A percentile compares a stretch with the other conserved stretches of the same genome.
Conservation (phyloP, 2,329 filamentous ascomycete genomes). For the Raffaelea deltoideospora region DNA sequence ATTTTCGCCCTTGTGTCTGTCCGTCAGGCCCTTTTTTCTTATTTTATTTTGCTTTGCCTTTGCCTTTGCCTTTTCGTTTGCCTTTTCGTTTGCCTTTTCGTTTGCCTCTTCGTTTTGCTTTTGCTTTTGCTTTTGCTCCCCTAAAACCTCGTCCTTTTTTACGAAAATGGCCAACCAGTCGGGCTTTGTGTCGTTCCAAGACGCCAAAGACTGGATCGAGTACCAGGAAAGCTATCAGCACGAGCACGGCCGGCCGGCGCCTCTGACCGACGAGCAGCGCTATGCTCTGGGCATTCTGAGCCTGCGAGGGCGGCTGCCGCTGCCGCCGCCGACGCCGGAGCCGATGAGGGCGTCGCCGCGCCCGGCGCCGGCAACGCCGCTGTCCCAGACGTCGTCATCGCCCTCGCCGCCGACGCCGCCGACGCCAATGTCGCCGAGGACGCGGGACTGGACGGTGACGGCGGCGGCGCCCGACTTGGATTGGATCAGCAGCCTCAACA, state of each 20-base stretch:
- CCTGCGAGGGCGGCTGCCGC: not conserved
- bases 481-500: conserved; percentile 23
- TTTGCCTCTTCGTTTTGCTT: not conserved
- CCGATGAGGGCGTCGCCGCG: conserved; percentile 1
- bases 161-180: not conserved
- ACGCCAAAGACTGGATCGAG: conserved; percentile 23
- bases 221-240: conserved; percentile 22
- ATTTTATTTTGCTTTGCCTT: not conserved
- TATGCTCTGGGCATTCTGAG: conserved; percentile 24
- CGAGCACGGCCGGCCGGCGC: conserved; percentile 16
- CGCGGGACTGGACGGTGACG: no score
- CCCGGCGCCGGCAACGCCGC: no score
- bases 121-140: not conserved
- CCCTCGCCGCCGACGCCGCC: no score
- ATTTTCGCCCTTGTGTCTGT: no score
- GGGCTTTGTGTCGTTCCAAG: not conserved
- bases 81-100: not conserved
- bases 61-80: not conserved
- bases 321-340: not conserved
- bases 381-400: no score
- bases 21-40: no score
- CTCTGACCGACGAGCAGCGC: conserved; percentile 22
- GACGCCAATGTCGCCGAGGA: no score
- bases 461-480: conserved; percentile 13
- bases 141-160: not conserved